Percentiles rank a stretch among this genome's conserved stretches.
Conservation (phyloP, 2,329 filamentous ascomycete genomes). For the Colletotrichum eleusines region DNA sequence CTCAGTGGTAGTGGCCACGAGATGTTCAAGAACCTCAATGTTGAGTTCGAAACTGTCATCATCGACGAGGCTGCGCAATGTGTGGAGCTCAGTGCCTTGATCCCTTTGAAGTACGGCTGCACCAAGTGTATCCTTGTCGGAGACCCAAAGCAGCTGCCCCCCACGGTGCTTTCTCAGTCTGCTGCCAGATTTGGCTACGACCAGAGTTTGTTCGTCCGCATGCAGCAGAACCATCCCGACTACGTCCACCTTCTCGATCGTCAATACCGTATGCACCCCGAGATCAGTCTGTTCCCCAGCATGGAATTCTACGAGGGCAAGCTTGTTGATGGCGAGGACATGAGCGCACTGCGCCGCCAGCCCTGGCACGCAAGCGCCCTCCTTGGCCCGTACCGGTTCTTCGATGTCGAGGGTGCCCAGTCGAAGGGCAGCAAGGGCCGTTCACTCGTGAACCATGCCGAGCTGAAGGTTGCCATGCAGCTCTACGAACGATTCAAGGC, state of each 20-base stretch:
- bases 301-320: constrained; percentile 91
- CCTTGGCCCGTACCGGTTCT: constrained; percentile 95
- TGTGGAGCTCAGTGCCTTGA: constrained; percentile 95
- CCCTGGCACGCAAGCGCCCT: constrained; percentile 88
- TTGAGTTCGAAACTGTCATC: constrained; percentile 98
- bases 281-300: constrained; percentile 93
- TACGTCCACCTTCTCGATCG: constrained; percentile 96
- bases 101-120: constrained; percentile 96
- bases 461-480: constrained; percentile 87
- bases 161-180: constrained; percentile 94
- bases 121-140: constrained; percentile 97
- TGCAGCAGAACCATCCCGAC: constrained; percentile 91
- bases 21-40: constrained; percentile 93
- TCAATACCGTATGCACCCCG: constrained; percentile 99
- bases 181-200: constrained; percentile 95
- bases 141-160: constrained; percentile 96
- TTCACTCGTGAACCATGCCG: constrained; percentile 89
- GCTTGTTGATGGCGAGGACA: constrained; percentile 85
- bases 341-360: constrained; percentile 79
- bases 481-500: constrained; percentile 83
- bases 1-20: constrained; percentile 96
- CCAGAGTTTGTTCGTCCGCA: constrained; percentile 97
- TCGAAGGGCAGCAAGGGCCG: constrained; percentile 84
- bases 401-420: constrained; percentile 92
- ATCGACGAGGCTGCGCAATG: constrained; percentile 99